Base-by-base conservation (phyloP, 345 rosid species). In the Sisymbrium altissimum region DNA sequence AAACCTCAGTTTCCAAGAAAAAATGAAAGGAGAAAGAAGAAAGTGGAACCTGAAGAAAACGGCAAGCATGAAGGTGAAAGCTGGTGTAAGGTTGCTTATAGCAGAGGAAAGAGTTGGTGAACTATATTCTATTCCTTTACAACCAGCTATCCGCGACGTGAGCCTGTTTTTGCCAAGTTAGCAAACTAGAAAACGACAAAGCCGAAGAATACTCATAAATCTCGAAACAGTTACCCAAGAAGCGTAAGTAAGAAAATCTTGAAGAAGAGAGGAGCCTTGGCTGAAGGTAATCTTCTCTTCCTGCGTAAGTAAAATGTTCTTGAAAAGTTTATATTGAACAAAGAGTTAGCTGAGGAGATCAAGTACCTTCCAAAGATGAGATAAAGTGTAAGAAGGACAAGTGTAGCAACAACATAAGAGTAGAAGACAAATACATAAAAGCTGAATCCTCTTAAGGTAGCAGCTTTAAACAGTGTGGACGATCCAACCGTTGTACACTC, bases 361-460 rank as follows among this genome's bases (percentile, higher is more conserved):
- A 38, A 30, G 4, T 44, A 66, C 80, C 80, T 77, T 66, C 44
- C 41, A 55, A 70, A 70, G 54, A 77, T 64, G 54, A 70, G 67
- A 41, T 58, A 57, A 18, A 69, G 65, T 57, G 88, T 85, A 11
- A 84, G 66, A 43, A 85, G 86, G 43, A 85, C 15, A 15, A 82
- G 74, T 18, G 87, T 59, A 38, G 66, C 83, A 19, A 85, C 83
- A 38, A 81, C 83, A 62, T 87, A 83, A 53, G 41, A 82, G 72
- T 87, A 85, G 43, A 81, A 81, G 55, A 85, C 84, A 41, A 82
- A 74, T 56, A 82, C 86, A 66, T 81, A 65, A 7, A 72, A 80
- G 81, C 82, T 85, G 82, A 87, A 83, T 53, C 91, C 91, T 54
- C 74, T 45, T 62, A 87, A 74, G 58, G 84, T 57, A 0, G 74